Conservation (phyloP, 2,329 filamentous ascomycete genomes). For the Aspergillus sp. region DNA sequence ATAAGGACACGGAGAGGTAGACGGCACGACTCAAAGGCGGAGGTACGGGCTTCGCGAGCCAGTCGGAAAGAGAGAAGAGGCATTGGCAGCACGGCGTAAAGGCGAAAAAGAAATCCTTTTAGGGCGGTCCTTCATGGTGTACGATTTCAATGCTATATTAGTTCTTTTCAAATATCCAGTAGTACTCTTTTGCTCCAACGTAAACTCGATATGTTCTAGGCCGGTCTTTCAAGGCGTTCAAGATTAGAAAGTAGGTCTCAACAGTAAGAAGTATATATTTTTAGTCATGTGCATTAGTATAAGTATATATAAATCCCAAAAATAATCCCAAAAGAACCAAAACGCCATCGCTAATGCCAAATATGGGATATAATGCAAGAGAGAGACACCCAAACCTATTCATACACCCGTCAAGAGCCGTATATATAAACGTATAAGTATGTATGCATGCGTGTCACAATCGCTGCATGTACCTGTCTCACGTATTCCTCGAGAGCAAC, state of each 20-base stretch:
- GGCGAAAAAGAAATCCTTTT: conserved; percentile 36
- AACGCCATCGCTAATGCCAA: background rate
- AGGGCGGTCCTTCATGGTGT: conserved; percentile 22
- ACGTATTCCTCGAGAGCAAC: conserved; percentile 32
- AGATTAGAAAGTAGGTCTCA: too few species aligned
- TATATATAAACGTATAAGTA: background rate
- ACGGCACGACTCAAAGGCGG: background rate
- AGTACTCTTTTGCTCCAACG: background rate
- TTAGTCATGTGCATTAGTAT: too few species aligned
- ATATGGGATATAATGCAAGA: background rate
- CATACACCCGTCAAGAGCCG: background rate
- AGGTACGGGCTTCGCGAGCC: background rate
- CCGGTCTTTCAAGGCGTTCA: too few species aligned
- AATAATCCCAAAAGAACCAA: too few species aligned
- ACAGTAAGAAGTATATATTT: too few species aligned
- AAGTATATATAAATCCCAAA: too few species aligned
- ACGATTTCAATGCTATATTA: conserved; percentile 18
- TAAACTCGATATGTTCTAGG: too few species aligned
- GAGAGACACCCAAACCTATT: background rate
- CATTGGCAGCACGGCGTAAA: conserved; percentile 44
- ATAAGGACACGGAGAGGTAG: background rate
- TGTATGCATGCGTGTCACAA: background rate
- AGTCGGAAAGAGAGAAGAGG: conserved; percentile 29
- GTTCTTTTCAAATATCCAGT: background rate
- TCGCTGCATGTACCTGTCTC: background rate